Percentiles rank a stretch among this genome's conserved stretches.
These are phyloP conservation scores for Aspergillus ostianus DNA, from an alignment of 495 filamentous ascomycete species.

Conservation along the genomic window DNA sequence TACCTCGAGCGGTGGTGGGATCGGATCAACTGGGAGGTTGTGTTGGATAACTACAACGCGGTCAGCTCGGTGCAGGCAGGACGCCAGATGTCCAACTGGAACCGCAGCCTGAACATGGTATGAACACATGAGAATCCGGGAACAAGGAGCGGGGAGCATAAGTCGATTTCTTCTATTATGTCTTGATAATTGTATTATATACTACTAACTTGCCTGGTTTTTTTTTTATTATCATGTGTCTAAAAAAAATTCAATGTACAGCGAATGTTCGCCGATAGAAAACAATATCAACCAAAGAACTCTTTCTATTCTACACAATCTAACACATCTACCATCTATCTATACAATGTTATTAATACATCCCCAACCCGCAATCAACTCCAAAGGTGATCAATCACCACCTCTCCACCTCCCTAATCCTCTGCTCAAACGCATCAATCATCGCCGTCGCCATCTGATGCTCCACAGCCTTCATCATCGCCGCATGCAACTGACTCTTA, in stretches of 20 bases:
- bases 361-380: background rate
- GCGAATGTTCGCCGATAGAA: constrained; percentile 19
- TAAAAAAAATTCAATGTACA: constrained; percentile 23
- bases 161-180: constrained; percentile 9
- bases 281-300: background rate
- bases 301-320: background rate
- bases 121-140: constrained; percentile 20
- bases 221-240: constrained; percentile 1
- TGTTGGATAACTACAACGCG: constrained; percentile 50
- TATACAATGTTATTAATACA: background rate
- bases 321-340: background rate
- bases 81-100: constrained; percentile 20
- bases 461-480: constrained; percentile 73
- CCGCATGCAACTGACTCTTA: constrained; percentile 77
- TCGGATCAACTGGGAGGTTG: constrained; percentile 77
- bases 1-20: constrained; percentile 87
- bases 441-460: constrained; percentile 81
- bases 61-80: constrained; percentile 26
- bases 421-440: constrained; percentile 90
- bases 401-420: constrained; percentile 56
- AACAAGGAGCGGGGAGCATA: background rate
- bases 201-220: constrained; percentile 9
- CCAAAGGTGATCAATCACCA: background rate
- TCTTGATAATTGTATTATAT: constrained; percentile 33
- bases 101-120: constrained; percentile 32